Evolutionary conservation across 2,329 filamentous ascomycete genomes (phyloP).

Genomic region (Cytospora schulzeri): DNA sequence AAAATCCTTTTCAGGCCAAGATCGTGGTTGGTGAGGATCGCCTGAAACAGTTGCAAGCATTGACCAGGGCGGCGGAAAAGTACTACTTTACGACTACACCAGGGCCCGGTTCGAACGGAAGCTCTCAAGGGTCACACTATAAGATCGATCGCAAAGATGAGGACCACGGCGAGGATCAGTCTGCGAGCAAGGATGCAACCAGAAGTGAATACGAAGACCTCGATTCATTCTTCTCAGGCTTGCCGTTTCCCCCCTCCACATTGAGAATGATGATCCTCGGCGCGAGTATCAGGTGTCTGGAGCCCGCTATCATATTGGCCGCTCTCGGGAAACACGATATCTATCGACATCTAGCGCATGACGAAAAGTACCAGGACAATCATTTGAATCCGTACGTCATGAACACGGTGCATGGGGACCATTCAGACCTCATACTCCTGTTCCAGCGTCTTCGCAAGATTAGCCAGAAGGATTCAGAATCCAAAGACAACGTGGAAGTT

Average conservation of each 20-base stretch:
- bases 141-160: background rate
- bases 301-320: constrained; percentile 14
- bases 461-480: background rate
- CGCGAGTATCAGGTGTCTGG: constrained; percentile 6
- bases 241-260: constrained; percentile 16
- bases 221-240: constrained; percentile 2
- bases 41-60: background rate
- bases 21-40: constrained; percentile 8
- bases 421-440: background rate
- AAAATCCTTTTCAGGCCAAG: constrained; percentile 13
- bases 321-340: constrained; percentile 17
- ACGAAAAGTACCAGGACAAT: background rate
- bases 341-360: background rate
- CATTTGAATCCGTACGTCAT: background rate
- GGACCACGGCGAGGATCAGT: background rate
- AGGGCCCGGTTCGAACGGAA: background rate
- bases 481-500: background rate
- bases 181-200: background rate
- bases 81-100: constrained; percentile 1
- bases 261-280: constrained; percentile 12
- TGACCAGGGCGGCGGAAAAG: background rate
- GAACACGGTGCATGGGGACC: constrained; percentile 3
- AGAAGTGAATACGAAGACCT: background rate
- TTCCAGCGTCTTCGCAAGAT: constrained; percentile 4
- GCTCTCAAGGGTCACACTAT: background rate